Base-by-base conservation (phyloP, 2,329 filamentous ascomycete species). In the Penicillium decumbens region DNA sequence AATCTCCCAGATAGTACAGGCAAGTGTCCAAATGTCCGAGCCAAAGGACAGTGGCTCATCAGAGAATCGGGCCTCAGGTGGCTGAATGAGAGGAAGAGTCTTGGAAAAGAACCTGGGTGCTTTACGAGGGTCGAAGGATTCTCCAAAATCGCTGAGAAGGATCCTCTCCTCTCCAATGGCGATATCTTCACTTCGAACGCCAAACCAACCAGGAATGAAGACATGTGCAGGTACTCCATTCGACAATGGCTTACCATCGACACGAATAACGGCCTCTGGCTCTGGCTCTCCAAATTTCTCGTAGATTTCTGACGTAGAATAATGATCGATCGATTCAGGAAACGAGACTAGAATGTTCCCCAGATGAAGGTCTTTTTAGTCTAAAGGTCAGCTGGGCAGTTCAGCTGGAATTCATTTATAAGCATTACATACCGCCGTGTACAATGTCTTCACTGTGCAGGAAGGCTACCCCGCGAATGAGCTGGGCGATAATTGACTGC, bases 21-120 rank as follows among this genome's bases (percentile, higher is more conserved):
- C 65, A 20, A 73, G 62, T 28, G 63, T 70, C 69, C 67, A 73
- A 13, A 72, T 67, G 42, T 74, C 68, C 1, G 66, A 68, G 6
- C 61, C 12, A 43, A 68, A 68, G 6, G 66, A 64, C 12, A 73
- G 66, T 1, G 70, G 64, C 4, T 40, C 59, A 12, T 51, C 50
- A 6, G 65, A 65, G 42, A 73, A 73, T 13, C 55, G 49, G 7
- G 62, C 58, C 51, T 72, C 69, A 0, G 70, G 71, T 18, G 67
- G 65, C 3, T 61, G 60, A 24, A 68, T 53, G 40, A 59, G 39
- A 38, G 57, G 52, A 30, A 58, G 61, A 8, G 59, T 66, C 46
- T 66, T 57, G 8, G 58, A 60, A 6, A 23, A 44, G 6, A 48
- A 49, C 5, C 47, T 51, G 12, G 41, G 6, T 7, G 37, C 51